Evolutionary conservation across 306 rosid genomes (phyloP), one percentile per base, ranked within the genome.

Genomic region (Acacia melanoxylon): DNA sequence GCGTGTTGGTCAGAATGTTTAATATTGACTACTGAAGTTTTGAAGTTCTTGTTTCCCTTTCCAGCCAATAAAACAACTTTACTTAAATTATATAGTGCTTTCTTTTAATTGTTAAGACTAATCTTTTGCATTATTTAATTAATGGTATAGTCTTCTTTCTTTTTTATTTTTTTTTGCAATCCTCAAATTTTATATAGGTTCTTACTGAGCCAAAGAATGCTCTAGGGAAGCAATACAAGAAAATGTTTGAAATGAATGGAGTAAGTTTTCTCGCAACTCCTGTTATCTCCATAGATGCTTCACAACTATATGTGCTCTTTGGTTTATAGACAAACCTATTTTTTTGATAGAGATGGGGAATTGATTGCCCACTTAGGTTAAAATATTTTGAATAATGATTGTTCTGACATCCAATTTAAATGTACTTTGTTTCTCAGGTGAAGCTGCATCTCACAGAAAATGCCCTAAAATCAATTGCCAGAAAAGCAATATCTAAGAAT

Each of bases 171-270:
- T 79, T 58, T 35, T 27, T 37, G 49, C 77, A 61, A 80, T 37
- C 75, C 61, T 41, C 22, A 83, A 37, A 58, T 77, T 45, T 76
- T 80, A 52, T 70, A 25, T 80, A 96, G 99, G 99, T 93, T 65
- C 90, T 96, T 68, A 93, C 92, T 41, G 99, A 96, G 80, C 98
- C 98, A 12, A 96, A 92, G 86, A 96, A 94, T 88, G 94, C 99
- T 82, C 87, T 96, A 17, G 99, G 98, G 86, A 96, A 96, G 90
- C 98, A 96, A 84, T 96, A 96, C 89, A 92, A 85, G 88, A 96
- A 89, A 88, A 91, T 94, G 88, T 96, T 96, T 85, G 92, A 77
- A 83, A 93, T 96, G 97, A 96, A 96, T 85, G 92, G 82, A n/a
- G 99, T 93, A 90, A 92, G 94, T 77, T 79, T 25, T 74, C 68